phyloP scores from a whole-genome alignment of 768 basidiomycete species.

The Pleurotus giganteus region DNA sequence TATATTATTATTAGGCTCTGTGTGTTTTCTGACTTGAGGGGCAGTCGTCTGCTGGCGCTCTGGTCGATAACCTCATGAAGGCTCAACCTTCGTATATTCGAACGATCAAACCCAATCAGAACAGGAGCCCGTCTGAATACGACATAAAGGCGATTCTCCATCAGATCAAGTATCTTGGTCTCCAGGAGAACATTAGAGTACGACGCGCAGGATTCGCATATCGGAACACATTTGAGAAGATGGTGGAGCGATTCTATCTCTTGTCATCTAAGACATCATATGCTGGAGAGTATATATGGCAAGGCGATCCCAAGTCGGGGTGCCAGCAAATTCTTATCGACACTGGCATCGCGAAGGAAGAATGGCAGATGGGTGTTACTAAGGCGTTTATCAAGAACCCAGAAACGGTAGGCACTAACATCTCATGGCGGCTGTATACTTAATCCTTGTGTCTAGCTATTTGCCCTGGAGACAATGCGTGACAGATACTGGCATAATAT shows the following conservation, averaged over 20 bases:
- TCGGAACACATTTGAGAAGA: slow-evolving; percentile 97
- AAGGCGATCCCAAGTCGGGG: slow-evolving; percentile 84
- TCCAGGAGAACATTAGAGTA: slow-evolving; percentile 98
- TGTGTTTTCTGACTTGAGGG: background rate
- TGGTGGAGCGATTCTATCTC: slow-evolving; percentile 98
- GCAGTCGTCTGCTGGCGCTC: slow-evolving; percentile 87
- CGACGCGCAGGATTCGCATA: slow-evolving; percentile 98
- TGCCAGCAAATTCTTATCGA: slow-evolving; percentile 93
- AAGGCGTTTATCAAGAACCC: slow-evolving; percentile 99
- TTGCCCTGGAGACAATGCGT: slow-evolving; percentile 97
- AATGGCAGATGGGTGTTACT: slow-evolving; percentile 99
- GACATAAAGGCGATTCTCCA: slow-evolving; percentile 94
- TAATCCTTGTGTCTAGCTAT: slow-evolving; percentile 57
- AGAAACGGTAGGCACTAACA: slow-evolving; percentile 64
- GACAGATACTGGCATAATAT: slow-evolving; percentile 99
- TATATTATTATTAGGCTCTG: background rate
- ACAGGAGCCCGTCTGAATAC: slow-evolving; percentile 89
- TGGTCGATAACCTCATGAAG: slow-evolving; percentile 97
- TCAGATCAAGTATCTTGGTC: slow-evolving; percentile 98
- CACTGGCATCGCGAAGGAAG: slow-evolving; percentile 92
- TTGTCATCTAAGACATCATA: slow-evolving; percentile 94
- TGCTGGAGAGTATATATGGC: slow-evolving; percentile 98
- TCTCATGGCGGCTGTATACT: slow-evolving; percentile 2
- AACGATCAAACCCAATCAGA: slow-evolving; percentile 99
- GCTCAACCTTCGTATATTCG: slow-evolving; percentile 98